phyloP scores from a whole-genome alignment of 2,329 filamentous ascomycete species.

The Clarireedia sp. region DNA sequence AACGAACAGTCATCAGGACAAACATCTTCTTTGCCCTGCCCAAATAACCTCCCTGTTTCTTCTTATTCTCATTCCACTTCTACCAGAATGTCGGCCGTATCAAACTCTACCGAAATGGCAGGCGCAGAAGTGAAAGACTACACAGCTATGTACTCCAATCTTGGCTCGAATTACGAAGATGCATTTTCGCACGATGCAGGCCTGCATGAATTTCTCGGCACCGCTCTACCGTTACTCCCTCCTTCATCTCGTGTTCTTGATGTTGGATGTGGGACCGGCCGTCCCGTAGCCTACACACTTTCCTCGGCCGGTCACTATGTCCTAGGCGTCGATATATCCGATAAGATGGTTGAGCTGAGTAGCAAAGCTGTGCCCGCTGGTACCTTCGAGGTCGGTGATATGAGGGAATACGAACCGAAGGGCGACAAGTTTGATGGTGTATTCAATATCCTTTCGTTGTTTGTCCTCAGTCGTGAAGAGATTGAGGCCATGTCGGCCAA shows the following conservation, averaged over 20 bases:
- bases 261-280: constrained; percentile 30
- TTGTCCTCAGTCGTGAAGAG: constrained; percentile 11
- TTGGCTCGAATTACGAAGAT: neutral
- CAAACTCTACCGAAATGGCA: neutral
- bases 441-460: constrained; percentile 13
- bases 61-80: too few species aligned
- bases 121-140: neutral
- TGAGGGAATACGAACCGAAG: constrained; percentile 11
- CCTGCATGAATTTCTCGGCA: neutral
- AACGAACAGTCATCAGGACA: too few species aligned
- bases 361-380: constrained; percentile 10
- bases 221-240: neutral
- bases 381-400: constrained; percentile 11
- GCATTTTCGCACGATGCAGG: neutral
- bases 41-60: too few species aligned
- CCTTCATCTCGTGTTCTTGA: constrained; percentile 19
- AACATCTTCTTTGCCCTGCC: too few species aligned
- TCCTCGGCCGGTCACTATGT: constrained; percentile 16
- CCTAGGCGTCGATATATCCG: constrained; percentile 28
- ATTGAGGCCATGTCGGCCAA: constrained; percentile 9
- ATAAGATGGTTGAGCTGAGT: constrained; percentile 19
- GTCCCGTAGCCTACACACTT: constrained; percentile 23
- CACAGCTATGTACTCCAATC: neutral
- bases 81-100: neutral
- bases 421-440: constrained; percentile 8